Conservation (phyloP, 148 eudicot species). For the Euryodendron excelsum region DNA sequence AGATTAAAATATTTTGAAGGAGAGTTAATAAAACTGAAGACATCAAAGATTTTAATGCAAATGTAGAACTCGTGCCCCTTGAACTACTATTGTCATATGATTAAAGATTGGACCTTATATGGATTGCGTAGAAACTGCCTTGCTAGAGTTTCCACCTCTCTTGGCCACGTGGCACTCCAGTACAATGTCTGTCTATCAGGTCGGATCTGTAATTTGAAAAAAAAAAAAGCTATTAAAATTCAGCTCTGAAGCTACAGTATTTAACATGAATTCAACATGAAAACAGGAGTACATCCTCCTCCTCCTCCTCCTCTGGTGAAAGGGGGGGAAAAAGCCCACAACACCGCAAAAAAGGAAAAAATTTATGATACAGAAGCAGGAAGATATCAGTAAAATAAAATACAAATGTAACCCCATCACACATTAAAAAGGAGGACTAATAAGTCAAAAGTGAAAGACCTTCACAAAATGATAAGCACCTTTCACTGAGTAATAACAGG, state of each 20-base stretch:
- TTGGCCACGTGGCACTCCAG: conserved; percentile 99
- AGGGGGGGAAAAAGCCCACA: no score
- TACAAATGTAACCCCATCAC: neutral
- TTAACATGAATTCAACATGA: neutral
- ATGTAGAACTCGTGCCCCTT: no score
- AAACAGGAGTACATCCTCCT: no score
- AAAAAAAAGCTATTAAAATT: conserved; percentile 10
- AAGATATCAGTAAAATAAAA: no score
- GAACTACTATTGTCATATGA: no score
- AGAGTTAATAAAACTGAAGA: no score
- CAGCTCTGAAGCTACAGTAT: conserved; percentile 2
- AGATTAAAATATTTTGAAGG: neutral
- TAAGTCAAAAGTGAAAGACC: no score
- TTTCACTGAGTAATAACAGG: neutral
- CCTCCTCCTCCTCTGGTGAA: no score
- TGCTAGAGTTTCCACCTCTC: conserved; percentile 87
- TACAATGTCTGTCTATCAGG: conserved; percentile 98
- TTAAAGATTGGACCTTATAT: conserved; percentile 58
- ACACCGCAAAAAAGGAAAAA: no score
- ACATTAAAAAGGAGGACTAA: neutral
- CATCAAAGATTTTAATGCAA: no score
- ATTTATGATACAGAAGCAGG: no score
- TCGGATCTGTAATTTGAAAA: conserved; percentile 59
- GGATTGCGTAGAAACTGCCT: conserved; percentile 86
- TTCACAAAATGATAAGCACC: no score